Evolutionary conservation across 768 basidiomycete genomes (phyloP).

Genomic region (Leccinum ochraceum): DNA sequence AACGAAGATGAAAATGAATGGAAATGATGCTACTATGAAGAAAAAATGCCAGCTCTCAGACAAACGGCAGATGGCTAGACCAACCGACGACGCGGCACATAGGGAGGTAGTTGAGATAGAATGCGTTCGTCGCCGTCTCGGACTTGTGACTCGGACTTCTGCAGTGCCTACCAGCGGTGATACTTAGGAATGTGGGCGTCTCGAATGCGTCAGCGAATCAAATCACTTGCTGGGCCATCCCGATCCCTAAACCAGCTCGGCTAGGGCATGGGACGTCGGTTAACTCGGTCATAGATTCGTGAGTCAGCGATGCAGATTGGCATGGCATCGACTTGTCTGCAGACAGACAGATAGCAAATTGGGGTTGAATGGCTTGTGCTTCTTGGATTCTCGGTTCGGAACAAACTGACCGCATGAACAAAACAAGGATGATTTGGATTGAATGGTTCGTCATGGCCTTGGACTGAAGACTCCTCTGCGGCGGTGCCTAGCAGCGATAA

Average conservation of each 20-base stretch:
- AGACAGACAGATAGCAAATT: not conserved
- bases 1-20: not conserved
- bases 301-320: not conserved
- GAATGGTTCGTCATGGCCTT: not conserved
- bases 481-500: not conserved
- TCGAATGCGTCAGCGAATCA: not conserved
- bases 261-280: not conserved
- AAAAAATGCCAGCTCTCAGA: not conserved
- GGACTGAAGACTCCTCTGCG: not conserved
- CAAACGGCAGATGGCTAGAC: not conserved
- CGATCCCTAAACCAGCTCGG: not conserved
- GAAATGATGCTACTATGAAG: not conserved
- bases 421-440: not conserved
- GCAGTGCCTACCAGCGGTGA: not conserved
- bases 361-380: not conserved
- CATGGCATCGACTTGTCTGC: not conserved
- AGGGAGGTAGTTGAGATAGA: not conserved
- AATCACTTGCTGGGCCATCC: not conserved
- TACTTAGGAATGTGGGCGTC: not conserved
- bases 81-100: not conserved
- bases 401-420: not conserved
- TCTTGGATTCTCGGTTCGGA: not conserved
- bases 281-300: not conserved
- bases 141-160: not conserved
- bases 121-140: not conserved